phyloP scores from a whole-genome alignment of 768 basidiomycete species.

The Brasilioporus rufonigricans region DNA sequence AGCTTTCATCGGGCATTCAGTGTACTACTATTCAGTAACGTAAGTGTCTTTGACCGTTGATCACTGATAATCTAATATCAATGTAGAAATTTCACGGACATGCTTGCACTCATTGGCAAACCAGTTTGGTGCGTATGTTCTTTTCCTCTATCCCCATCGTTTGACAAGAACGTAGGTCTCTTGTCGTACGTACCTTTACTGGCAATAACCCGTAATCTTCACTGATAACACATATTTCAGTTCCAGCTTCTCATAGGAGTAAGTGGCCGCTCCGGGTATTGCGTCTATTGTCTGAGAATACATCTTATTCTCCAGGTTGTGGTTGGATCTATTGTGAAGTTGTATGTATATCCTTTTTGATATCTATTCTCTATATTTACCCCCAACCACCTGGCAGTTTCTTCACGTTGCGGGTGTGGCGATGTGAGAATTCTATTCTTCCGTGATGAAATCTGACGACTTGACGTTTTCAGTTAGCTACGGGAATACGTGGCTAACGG shows the following conservation, averaged over 20 bases:
- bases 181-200: constrained; percentile 39
- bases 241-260: constrained; percentile 44
- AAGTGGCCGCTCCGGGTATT: constrained; percentile 11
- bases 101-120: constrained; percentile 35
- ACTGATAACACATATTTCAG: constrained; percentile 22
- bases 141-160: background rate
- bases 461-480: constrained; percentile 47
- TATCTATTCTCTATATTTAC: background rate
- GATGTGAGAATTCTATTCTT: constrained; percentile 41
- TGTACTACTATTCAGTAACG: constrained; percentile 57
- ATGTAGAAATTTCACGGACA: constrained; percentile 41
- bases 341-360: constrained; percentile 34
- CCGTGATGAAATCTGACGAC: background rate
- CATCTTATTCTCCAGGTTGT: constrained; percentile 37
- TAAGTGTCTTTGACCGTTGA: constrained; percentile 28
- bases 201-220: constrained; percentile 1
- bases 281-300: constrained; percentile 1
- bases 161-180: constrained; percentile 40
- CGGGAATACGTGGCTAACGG: constrained; percentile 46
- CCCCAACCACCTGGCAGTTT: constrained; percentile 32
- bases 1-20: constrained; percentile 46
- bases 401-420: constrained; percentile 61
- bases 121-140: constrained; percentile 43
- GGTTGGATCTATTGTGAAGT: constrained; percentile 56
- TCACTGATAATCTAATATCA: constrained; percentile 1